A percentile compares a stretch with the other conserved stretches of the same genome.
Evolutionary conservation across 78 protist species (phyloP).

Genomic region (Polysphondylium violaceum): DNA sequence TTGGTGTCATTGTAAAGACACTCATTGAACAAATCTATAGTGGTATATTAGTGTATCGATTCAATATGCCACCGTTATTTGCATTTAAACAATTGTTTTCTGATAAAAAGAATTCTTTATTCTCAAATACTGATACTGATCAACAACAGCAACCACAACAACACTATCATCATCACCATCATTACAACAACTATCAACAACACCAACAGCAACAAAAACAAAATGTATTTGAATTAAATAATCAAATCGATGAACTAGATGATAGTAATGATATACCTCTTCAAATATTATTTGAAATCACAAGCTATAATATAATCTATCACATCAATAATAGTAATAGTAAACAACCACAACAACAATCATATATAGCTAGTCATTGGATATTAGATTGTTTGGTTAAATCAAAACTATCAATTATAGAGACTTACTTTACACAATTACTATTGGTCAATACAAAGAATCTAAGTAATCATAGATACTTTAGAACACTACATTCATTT

Average conservation of each 20-base stretch:
- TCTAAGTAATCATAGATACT: no score
- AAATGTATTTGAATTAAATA: neutral
- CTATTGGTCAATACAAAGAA: no score
- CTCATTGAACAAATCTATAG: neutral
- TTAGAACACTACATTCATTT: no score
- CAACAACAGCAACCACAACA: no score
- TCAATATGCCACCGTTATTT: slow-evolving; percentile 4
- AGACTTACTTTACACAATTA: no score
- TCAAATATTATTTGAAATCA: slow-evolving; percentile 12
- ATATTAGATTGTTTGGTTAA: slow-evolving; percentile 19
- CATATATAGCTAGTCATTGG: neutral
- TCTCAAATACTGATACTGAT: neutral
- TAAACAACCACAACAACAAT: neutral
- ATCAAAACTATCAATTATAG: slow-evolving; percentile 15
- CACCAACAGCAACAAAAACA: neutral
- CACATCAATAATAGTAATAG: neutral
- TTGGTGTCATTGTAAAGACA: neutral
- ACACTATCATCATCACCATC: no score
- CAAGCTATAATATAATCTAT: slow-evolving; percentile 12
- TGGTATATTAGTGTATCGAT: neutral
- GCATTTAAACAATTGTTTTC: slow-evolving; percentile 15
- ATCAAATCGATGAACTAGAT: slow-evolving; percentile 14
- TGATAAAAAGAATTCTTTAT: neutral
- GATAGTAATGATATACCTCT: slow-evolving; percentile 17
- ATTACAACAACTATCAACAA: neutral